Conservation (phyloP, 495 filamentous ascomycete species). For the Aspergillus nidulans region DNA sequence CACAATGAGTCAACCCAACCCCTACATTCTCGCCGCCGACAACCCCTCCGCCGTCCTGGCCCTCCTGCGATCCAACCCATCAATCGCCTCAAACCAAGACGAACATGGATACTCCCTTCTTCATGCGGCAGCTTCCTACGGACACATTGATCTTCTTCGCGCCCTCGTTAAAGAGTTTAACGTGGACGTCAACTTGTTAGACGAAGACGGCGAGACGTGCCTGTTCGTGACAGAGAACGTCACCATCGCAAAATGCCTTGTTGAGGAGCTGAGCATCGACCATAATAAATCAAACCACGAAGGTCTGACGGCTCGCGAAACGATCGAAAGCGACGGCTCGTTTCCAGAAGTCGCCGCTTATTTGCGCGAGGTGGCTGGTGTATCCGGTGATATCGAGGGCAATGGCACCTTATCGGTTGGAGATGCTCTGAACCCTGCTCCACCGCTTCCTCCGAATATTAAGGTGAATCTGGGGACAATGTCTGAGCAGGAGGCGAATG, state of each 20-base stretch:
- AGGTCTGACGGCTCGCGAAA: conserved; percentile 65
- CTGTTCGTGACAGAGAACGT: conserved; percentile 80
- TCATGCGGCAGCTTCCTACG: conserved; percentile 90
- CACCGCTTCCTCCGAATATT: conserved; percentile 62
- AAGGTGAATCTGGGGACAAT: conserved; percentile 63
- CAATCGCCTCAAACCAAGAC: conserved; percentile 66
- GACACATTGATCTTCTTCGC: conserved; percentile 73
- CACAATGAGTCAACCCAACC: conserved; percentile 58
- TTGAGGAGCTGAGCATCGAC: conserved; percentile 77
- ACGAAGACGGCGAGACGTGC: conserved; percentile 88
- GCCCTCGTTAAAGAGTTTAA: conserved; percentile 71
- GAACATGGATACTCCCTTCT: conserved; percentile 85
- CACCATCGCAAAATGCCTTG: conserved; percentile 66
- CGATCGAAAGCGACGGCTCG: conserved; percentile 65
- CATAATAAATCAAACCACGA: conserved; percentile 56
- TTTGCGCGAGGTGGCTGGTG: conserved; percentile 47
- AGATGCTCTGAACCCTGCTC: conserved; percentile 35
- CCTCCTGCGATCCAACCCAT: conserved; percentile 61
- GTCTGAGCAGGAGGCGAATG: conserved; percentile 52
- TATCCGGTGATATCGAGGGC: conserved; percentile 19
- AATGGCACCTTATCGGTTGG: conserved; percentile 19
- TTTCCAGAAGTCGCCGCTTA: conserved; percentile 67
- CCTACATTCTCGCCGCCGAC: conserved; percentile 75
- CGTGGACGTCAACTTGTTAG: conserved; percentile 71
- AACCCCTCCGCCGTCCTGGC: conserved; percentile 60